A percentile compares a stretch with the other conserved stretches of the same genome.
phyloP scores from a whole-genome alignment of 1,284 basidiomycete species.

The Pseudozyma tsukubaensis region DNA sequence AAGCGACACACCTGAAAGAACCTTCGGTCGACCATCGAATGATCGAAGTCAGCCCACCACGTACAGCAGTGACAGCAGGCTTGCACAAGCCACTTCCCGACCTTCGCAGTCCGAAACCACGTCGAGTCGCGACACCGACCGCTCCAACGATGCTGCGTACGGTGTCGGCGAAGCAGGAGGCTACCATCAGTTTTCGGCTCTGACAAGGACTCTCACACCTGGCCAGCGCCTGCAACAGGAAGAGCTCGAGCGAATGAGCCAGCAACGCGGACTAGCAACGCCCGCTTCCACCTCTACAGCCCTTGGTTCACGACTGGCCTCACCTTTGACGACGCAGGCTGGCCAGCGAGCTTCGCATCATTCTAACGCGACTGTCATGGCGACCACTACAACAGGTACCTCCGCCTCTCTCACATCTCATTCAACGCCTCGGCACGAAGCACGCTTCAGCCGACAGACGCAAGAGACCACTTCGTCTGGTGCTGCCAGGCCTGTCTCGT shows the following conservation, averaged over 20 bases:
- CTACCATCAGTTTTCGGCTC: conserved; percentile 12
- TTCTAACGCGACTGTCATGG: conserved; percentile 24
- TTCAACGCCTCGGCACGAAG: conserved; percentile 21
- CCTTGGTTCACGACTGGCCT: conserved; percentile 3
- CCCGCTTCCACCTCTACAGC: conserved; percentile 6
- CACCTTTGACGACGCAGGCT: conserved; percentile 3
- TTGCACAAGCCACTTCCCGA: conserved; percentile 7
- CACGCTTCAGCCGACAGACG: conserved; percentile 24
- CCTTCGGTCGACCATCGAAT: conserved; percentile 20
- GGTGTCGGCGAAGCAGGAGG: conserved; percentile 36
- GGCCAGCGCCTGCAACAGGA: conserved; percentile 21
- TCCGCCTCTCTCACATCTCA: conserved; percentile 10
- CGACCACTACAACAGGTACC: conserved; percentile 1
- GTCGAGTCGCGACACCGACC: conserved; percentile 24
- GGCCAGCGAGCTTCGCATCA: conserved; percentile 25
- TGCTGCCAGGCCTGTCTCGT: conserved; percentile 10
- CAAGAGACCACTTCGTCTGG: conserved; percentile 14
- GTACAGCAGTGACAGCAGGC: conserved; percentile 11
- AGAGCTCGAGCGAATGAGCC: conserved; percentile 28
- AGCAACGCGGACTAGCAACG: conserved; percentile 12
- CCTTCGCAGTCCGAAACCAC: conserved; percentile 29
- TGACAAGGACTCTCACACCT: conserved; percentile 15
- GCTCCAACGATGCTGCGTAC: conserved; percentile 17
- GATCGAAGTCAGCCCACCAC: conserved; percentile 13
- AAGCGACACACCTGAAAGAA: conserved; percentile 20